Conservation (phyloP, 768 basidiomycete genomes). For the Phylloporus sp. region DNA sequence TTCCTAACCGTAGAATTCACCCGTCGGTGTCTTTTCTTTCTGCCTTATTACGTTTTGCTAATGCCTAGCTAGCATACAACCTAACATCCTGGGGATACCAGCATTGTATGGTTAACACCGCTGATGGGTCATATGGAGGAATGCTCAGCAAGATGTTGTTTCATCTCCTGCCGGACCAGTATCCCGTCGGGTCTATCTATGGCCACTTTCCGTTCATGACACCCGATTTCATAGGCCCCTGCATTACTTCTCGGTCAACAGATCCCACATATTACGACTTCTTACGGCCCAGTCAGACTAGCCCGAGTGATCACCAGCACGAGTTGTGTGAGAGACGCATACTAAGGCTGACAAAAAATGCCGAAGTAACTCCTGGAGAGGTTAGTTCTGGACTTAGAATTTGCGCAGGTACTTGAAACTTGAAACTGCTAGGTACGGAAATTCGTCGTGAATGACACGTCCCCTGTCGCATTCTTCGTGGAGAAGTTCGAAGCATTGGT, state of each 20-base stretch:
- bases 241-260: conserved; percentile 35
- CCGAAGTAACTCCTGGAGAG: neutral
- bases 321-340: conserved; percentile 16
- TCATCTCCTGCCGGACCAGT: conserved; percentile 64
- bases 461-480: conserved; percentile 8
- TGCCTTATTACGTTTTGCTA: neutral
- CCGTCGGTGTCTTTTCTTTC: conserved; percentile 40
- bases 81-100: conserved; percentile 76
- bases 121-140: conserved; percentile 73
- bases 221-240: conserved; percentile 42
- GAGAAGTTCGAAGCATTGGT: conserved; percentile 7
- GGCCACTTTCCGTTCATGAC: conserved; percentile 80
- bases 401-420: neutral
- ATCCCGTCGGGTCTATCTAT: conserved; percentile 58
- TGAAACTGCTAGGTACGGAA: conserved; percentile 5
- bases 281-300: conserved; percentile 39
- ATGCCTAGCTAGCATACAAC: conserved; percentile 51
- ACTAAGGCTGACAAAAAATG: conserved; percentile 12
- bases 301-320: neutral
- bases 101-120: conserved; percentile 57
- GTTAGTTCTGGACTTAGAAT: conserved; percentile 4
- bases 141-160: conserved; percentile 70
- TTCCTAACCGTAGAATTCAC: conserved; percentile 76
- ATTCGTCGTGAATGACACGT: conserved; percentile 13
- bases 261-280: conserved; percentile 50